These are phyloP conservation scores for Acer negundo DNA, from an alignment of 345 rosid genomes.

Conservation along the genomic window DNA sequence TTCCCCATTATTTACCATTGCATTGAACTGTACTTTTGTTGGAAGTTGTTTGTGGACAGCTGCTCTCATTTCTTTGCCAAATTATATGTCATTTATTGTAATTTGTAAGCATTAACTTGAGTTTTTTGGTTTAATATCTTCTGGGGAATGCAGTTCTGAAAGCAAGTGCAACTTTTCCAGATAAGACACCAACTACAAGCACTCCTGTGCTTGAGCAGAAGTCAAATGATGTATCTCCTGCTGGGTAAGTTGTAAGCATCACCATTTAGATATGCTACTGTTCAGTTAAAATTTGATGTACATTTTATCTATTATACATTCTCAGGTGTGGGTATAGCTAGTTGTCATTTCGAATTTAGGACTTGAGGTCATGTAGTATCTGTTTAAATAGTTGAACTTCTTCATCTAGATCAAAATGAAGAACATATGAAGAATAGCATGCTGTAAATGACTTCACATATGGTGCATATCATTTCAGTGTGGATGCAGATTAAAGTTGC, in stretches of 20 bases:
- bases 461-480: background rate
- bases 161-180: slow-evolving; percentile 66
- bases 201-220: slow-evolving; percentile 69
- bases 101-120: background rate
- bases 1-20: background rate
- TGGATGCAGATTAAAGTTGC: slow-evolving; percentile 1
- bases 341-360: background rate
- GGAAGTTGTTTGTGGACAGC: background rate
- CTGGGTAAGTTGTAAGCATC: slow-evolving; percentile 48
- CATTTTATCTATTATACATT: background rate
- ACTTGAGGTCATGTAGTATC: background rate
- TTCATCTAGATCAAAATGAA: background rate
- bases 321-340: background rate
- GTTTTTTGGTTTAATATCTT: background rate
- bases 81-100: background rate
- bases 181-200: slow-evolving; percentile 66
- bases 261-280: background rate
- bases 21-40: background rate
- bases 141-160: slow-evolving; percentile 68
- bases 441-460: background rate
- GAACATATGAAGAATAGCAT: background rate
- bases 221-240: slow-evolving; percentile 65
- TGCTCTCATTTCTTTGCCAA: background rate
- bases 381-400: background rate
- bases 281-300: background rate